Base-by-base conservation (phyloP, 2,329 filamentous ascomycete species). In the Teratosphaeria gauchensis region DNA sequence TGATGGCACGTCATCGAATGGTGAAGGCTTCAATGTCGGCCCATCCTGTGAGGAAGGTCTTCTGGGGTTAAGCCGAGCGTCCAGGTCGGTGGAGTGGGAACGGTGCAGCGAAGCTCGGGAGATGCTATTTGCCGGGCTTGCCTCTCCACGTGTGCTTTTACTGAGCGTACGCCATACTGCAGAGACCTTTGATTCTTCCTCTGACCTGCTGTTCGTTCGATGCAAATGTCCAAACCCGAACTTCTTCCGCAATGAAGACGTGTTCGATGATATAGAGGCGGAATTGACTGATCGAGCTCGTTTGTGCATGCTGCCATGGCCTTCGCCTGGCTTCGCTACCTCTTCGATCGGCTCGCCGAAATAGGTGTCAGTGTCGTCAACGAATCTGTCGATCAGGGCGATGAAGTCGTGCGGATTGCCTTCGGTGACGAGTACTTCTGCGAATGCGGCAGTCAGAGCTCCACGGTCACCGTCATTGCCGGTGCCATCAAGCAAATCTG, bases 391-490 rank as follows among this genome's bases (percentile, higher is more conserved):
- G 53, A 96, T 79, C 14, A 96, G 77, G 58, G 92, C 94, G 65
- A 96, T 92, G 70, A 92, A 94, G 62, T 91, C 83, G 60, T 89
- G 85, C 1, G 91, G 85, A 61, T 86, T 84, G 6, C 86, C 88
- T 59, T 91, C 87, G 4, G 85, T 82, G 1, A 94, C 88, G 6
- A 97, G 77, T 55, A 96, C 80, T 70, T 96, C 91, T 0, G 91
- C 87, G 76, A 97, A 96, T 1, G 90, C 89, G 52, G 90, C 84
- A 0, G 91, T 96, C 65, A 97, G 75, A 24, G 90, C 89, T 54
- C 92, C 92, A 54, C 92, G 83, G 70, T 96, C 92, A 33, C 90
- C 88, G 69, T 96, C 92, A 67, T 95, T 96, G 55, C 87, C 87
- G 64, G 91, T 96, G 2, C 90, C 91, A 63, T 95, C 91, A 6